These are phyloP conservation scores for Cordyceps farinosa DNA, from an alignment of 2,329 filamentous ascomycete genomes.

Conservation along the genomic window DNA sequence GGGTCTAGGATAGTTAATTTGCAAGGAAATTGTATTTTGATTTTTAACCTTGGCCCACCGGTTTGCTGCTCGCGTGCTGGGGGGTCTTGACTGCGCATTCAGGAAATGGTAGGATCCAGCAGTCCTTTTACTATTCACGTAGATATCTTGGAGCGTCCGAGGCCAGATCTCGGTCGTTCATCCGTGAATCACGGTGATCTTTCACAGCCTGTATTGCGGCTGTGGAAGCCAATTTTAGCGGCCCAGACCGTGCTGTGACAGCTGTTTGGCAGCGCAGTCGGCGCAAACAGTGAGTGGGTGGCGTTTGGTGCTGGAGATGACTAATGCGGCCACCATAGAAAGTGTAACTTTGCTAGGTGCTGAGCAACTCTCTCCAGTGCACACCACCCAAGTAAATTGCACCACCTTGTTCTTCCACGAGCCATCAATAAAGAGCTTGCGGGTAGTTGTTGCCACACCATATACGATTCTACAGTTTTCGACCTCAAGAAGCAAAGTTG, in stretches of 20 bases:
- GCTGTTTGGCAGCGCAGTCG: background rate
- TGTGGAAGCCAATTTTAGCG: too few species aligned
- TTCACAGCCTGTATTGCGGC: too few species aligned
- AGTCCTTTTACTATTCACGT: too few species aligned
- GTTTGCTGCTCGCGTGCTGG: background rate
- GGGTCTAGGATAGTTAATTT: constrained; percentile 16
- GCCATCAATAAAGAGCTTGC: background rate
- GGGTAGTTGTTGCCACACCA: background rate
- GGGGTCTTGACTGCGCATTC: too few species aligned
- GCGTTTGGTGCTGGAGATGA: constrained; percentile 12
- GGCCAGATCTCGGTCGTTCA: too few species aligned
- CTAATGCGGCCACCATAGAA: constrained; percentile 19
- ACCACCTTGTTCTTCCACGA: background rate
- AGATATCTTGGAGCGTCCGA: too few species aligned
- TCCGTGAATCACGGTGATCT: too few species aligned
- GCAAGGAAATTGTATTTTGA: constrained; percentile 10
- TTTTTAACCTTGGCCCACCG: background rate
- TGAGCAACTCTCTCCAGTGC: constrained; percentile 20
- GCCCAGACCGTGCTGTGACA: background rate
- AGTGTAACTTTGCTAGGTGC: constrained; percentile 13
- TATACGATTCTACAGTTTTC: background rate
- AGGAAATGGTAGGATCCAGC: too few species aligned
- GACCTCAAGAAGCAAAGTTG: background rate
- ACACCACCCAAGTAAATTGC: constrained; percentile 17
- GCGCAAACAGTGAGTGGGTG: background rate